Base-by-base conservation (phyloP, 2,329 filamentous ascomycete genomes). In the Periconia macrospinosa region DNA sequence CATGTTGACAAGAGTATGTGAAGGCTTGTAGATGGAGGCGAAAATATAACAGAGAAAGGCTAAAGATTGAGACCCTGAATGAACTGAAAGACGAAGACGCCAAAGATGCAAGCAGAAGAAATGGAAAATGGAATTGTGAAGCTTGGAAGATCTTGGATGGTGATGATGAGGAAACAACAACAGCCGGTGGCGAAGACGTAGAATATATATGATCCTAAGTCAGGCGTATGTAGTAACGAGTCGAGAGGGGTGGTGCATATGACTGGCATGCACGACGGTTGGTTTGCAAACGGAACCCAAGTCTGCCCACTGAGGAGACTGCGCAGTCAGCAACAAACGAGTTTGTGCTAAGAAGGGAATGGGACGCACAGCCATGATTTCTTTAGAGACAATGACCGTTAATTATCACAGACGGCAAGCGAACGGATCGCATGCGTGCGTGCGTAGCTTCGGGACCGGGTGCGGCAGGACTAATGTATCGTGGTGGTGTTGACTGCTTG, bases 1-100 rank as follows among this genome's bases (percentile, higher is more conserved):
- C 92, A 96, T 96, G 57, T 52, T 63, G 60, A 37, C 15, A 43
- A 45, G 41, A 45, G 40, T 45, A 13, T 45, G 10, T 19, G 20
- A 23, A 23, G 40, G 40, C 41, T 20, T 45, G 52, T 20, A 50
- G 35, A 49, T 13, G 20, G 41, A 15, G 30, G 45, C 19, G 30
- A 44, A 30, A 13, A 49, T 7, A 30, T 50, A 43, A 40, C 45
- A 19, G 42, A 49, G 53, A 48, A 51, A 37, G 30, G 30, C 52
- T 30, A 47, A 49, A 42, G 33, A 18, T 19, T 57, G 55, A 35
- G 33, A 48, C 45, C 49, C 15, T 33, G 53, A 44, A 52, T 59
- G 44, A 27, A 27, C 8, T 27, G 23, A 27, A 27, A 27, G 23
- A 27, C 8, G 23, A 27, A 27, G 23, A 47, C 37, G 54, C 53